A percentile compares a stretch with the other conserved stretches of the same genome.
Evolutionary conservation across 2,329 filamentous ascomycete species (phyloP).

Genomic region (Helotiales sp.): DNA sequence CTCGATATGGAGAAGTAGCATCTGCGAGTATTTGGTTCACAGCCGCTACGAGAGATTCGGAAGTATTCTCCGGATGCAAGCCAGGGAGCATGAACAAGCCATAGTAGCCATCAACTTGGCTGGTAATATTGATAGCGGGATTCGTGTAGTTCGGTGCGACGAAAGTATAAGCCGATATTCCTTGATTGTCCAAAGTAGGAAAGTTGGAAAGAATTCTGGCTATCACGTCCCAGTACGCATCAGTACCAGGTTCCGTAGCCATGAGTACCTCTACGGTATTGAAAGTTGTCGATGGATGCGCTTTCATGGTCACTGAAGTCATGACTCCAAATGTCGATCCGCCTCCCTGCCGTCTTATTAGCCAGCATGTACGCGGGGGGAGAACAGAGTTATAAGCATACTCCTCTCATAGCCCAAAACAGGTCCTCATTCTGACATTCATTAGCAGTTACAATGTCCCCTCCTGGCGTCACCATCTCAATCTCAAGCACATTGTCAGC

Average conservation of each 20-base stretch:
- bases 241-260: slow-evolving; percentile 32
- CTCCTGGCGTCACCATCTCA: slow-evolving; percentile 54
- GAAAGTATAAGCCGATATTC: slow-evolving; percentile 50
- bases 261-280: slow-evolving; percentile 35
- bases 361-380: not conserved
- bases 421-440: slow-evolving; percentile 55
- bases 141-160: slow-evolving; percentile 42
- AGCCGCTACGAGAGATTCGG: slow-evolving; percentile 30
- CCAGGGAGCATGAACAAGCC: slow-evolving; percentile 39
- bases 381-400: slow-evolving; percentile 37
- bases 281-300: slow-evolving; percentile 42
- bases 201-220: slow-evolving; percentile 47
- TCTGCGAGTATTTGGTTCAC: slow-evolving; percentile 40
- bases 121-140: slow-evolving; percentile 26
- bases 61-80: slow-evolving; percentile 34
- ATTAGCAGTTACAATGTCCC: slow-evolving; percentile 51
- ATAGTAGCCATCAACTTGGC: slow-evolving; percentile 36
- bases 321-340: slow-evolving; percentile 62
- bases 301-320: slow-evolving; percentile 55
- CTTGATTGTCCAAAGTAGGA: slow-evolving; percentile 48
- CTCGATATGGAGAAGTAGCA: slow-evolving; percentile 36
- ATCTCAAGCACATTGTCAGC: slow-evolving; percentile 62
- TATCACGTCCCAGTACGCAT: slow-evolving; percentile 47
- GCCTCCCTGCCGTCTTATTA: slow-evolving; percentile 46
- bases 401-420: slow-evolving; percentile 64